phyloP scores from a whole-genome alignment of 345 rosid genomes.

The Lepidium sativum region DNA sequence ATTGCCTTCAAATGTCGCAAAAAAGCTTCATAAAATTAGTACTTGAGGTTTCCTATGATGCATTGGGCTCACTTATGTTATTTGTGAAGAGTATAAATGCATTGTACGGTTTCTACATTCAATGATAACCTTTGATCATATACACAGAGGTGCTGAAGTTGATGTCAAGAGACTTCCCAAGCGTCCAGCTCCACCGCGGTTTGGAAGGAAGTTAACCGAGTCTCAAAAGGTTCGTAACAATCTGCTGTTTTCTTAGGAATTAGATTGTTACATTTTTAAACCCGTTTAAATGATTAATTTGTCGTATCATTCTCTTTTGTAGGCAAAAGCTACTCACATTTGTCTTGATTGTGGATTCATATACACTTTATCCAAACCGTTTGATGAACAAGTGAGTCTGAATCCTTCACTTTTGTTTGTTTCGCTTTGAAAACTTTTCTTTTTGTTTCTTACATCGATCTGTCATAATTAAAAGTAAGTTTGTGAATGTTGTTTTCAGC shows the following conservation, averaged over 20 bases:
- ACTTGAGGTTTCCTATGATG: background rate
- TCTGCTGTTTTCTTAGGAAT: background rate
- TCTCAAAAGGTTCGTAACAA: conserved; percentile 62
- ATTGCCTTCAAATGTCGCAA: background rate
- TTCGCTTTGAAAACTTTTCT: background rate
- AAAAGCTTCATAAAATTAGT: background rate
- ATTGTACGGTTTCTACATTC: too few relatives aligned
- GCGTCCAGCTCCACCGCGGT: conserved; percentile 96
- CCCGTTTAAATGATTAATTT: background rate
- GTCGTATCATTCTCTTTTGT: conserved; percentile 23
- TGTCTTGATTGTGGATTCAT: conserved; percentile 95
- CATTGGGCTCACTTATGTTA: background rate
- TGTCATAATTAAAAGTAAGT: background rate
- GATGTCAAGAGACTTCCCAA: conserved; percentile 81
- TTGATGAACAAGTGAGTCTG: conserved; percentile 66
- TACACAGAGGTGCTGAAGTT: conserved; percentile 70
- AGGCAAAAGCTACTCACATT: conserved; percentile 91
- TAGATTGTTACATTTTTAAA: background rate
- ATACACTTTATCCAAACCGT: conserved; percentile 65
- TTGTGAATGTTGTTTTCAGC: conserved; percentile 34
- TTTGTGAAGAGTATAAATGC: too few relatives aligned
- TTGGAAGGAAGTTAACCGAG: conserved; percentile 86
- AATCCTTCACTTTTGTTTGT: background rate
- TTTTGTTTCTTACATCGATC: background rate
- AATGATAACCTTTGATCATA: background rate